Percentiles rank a stretch among this genome's conserved stretches.
These are phyloP conservation scores for Trichoderma arundinaceum DNA, from an alignment of 2,329 filamentous ascomycete species.

Conservation along the genomic window DNA sequence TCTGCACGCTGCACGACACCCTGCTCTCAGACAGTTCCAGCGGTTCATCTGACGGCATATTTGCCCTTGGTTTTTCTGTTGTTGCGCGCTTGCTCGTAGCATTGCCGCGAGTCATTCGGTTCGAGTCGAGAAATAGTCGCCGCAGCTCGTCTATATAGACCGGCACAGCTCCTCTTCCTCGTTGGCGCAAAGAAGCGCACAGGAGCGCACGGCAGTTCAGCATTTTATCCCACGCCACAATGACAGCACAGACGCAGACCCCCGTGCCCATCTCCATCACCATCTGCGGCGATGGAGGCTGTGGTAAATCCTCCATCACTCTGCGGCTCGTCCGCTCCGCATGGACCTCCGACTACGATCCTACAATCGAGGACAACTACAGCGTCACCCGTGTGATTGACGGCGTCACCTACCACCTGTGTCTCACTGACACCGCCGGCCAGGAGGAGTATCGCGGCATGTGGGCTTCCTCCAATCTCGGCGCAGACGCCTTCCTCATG, in stretches of 20 bases:
- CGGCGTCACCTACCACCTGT: conserved; percentile 78
- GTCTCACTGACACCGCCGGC: conserved; percentile 83
- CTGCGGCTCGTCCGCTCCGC: conserved; percentile 79
- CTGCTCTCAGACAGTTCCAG: neutral
- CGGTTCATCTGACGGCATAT: neutral
- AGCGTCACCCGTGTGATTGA: conserved; percentile 80
- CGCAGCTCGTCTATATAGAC: neutral
- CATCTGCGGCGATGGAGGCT: conserved; percentile 85
- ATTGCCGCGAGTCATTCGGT: neutral
- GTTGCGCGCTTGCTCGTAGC: neutral
- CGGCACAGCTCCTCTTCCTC: neutral
- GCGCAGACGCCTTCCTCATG: conserved; percentile 81
- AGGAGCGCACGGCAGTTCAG: too few species aligned
- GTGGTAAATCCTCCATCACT: conserved; percentile 84
- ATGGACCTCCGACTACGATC: conserved; percentile 85
- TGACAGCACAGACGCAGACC: conserved; percentile 30
- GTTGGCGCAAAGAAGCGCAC: conserved; percentile 17
- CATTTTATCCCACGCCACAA: neutral
- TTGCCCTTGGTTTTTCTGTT: conserved; percentile 42
- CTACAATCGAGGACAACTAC: conserved; percentile 84
- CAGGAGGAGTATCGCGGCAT: conserved; percentile 89
- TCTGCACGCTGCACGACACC: conserved; percentile 5
- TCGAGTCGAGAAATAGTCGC: neutral
- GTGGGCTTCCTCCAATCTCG: conserved; percentile 80
- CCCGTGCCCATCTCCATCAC: conserved; percentile 73